Base-by-base conservation (phyloP, 1,284 basidiomycete species). In the Heterobasidion parviporum region DNA sequence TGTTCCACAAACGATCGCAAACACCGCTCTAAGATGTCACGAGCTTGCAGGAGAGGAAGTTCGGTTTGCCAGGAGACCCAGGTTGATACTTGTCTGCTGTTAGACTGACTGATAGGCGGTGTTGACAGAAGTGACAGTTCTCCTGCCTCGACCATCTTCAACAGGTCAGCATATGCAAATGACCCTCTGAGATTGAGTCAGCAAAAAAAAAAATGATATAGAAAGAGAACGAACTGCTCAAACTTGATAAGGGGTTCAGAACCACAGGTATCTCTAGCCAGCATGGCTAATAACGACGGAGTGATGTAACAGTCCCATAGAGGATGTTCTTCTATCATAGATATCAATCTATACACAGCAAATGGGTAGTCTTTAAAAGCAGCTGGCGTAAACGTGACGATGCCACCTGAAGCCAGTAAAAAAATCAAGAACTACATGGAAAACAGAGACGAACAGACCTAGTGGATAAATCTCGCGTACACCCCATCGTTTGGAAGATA, bases 271-370 rank as follows among this genome's bases (percentile, higher is more conserved):
- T 58, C 53, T 43, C 56, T 56, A 16, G 68, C 67, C 15, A 70
- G 64, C 62, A 80, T 70, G 52, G 81, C 85, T 33, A 88, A 67
- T 12, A 79, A 79, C 53, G 75, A 74, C 12, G 85, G 85, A 8
- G 81, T 63, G 36, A 89, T 68, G 62, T 84, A 88, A 51, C 77
- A 79, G 14, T 71, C 69, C 86, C 87, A 89, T 12, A 85, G 63
- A 34, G 82, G 83, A 64, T 89, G 86, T 38, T 76, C 70, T 56
- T 73, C 67, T 8, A 84, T 66, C 59, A 78, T 70, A 34, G 65
- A 68, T 43, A 89, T 78, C 20, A 75, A 67, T 18, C 75, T 63
- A 52, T 72, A 65, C 5, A 79, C 67, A 12, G 70, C 74, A 45
- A 72, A 54, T 3, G 79, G 77, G 62, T 84, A 72, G 44, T 78